Conservation (phyloP, 225 moss, liverwort and hornwort species). For the Pleurozium schreberi region DNA sequence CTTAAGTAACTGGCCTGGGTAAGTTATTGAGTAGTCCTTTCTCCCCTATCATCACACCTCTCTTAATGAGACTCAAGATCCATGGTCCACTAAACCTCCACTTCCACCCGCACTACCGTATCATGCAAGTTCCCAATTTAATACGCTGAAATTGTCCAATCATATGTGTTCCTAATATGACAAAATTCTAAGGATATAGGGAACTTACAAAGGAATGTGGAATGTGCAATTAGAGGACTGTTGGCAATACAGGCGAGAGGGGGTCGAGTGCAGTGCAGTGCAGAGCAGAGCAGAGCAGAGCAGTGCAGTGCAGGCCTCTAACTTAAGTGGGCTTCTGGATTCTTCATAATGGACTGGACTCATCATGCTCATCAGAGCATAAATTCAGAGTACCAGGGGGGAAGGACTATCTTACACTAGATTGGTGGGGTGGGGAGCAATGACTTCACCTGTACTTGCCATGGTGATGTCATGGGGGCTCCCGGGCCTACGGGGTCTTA, state of each 20-base stretch:
- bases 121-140: background rate
- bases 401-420: background rate
- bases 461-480: background rate
- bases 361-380: background rate
- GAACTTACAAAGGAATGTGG: background rate
- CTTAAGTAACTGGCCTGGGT: no score
- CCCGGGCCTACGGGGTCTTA: no score
- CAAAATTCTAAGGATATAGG: background rate
- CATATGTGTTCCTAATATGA: background rate
- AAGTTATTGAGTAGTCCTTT: no score
- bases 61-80: background rate
- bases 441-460: background rate
- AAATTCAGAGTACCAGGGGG: background rate
- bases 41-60: no score
- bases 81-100: background rate
- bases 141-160: background rate
- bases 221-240: background rate
- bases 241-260: background rate
- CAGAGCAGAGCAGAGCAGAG: no score
- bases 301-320: background rate
- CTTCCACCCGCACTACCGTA: background rate
- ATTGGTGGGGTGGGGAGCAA: constrained; percentile 2
- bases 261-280: background rate
- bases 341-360: background rate
- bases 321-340: background rate